Conservation (phyloP, 2,329 filamentous ascomycete genomes). For the Tolypocladium endophyticum region DNA sequence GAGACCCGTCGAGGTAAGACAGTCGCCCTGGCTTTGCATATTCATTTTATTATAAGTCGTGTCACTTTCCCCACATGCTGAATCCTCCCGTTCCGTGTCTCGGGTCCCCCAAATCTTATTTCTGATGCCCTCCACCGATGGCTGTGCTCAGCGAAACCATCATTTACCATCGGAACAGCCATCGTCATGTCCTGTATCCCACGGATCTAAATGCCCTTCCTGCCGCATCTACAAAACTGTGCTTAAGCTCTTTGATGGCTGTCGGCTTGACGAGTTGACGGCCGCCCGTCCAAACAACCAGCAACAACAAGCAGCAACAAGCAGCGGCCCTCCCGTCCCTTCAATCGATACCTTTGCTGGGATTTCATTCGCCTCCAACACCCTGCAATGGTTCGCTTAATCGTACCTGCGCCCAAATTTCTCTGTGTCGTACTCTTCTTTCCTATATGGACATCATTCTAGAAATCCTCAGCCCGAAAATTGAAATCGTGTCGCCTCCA, state of each 20-base stretch:
- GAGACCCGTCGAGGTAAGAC: not conserved
- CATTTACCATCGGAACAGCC: not conserved
- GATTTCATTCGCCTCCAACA: not conserved
- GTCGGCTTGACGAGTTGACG: not conserved
- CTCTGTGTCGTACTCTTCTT: not conserved
- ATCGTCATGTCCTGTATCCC: not conserved
- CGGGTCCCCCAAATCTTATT: not conserved
- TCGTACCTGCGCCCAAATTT: not conserved
- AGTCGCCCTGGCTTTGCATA: not conserved
- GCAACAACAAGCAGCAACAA: not conserved
- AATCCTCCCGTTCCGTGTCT: not conserved
- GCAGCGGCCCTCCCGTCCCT: not conserved
- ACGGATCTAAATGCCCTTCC: not conserved
- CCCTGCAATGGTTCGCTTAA: conserved; percentile 1
- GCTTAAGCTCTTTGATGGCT: not conserved
- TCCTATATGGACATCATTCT: conserved; percentile 2
- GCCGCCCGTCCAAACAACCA: not conserved
- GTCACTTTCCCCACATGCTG: not conserved
- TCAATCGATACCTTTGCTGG: not conserved
- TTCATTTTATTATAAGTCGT: not conserved
- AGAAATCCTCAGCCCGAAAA: conserved; percentile 39
- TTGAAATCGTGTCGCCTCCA: conserved; percentile 81
- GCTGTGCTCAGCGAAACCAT: not conserved
- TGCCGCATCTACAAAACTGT: not conserved
- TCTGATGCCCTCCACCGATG: not conserved